Percentiles rank a stretch among this genome's conserved stretches.
Evolutionary conservation across 2,329 filamentous ascomycete species (phyloP).

Genomic region (Leptographium procerum): DNA sequence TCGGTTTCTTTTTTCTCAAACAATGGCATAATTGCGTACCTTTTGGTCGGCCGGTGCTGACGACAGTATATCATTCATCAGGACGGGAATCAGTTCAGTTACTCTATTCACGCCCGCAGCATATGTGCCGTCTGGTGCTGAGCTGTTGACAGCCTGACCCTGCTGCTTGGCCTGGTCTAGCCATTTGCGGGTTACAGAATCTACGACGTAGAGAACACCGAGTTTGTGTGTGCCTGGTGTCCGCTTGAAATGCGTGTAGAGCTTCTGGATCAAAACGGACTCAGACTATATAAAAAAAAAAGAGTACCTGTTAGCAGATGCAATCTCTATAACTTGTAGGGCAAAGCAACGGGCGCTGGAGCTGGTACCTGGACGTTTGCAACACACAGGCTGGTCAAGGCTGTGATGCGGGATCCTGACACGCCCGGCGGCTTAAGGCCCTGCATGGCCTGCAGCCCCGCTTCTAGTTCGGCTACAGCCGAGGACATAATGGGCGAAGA

Average conservation of each 20-base stretch:
- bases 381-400: conserved; percentile 78
- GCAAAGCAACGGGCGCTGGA: background rate
- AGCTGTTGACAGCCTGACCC: conserved; percentile 69
- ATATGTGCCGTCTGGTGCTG: conserved; percentile 82
- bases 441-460: conserved; percentile 83
- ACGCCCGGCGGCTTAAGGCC: conserved; percentile 86
- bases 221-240: conserved; percentile 91
- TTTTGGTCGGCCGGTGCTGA: conserved; percentile 89
- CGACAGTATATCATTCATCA: conserved; percentile 93
- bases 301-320: background rate
- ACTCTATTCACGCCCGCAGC: conserved; percentile 93
- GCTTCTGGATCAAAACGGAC: conserved; percentile 87
- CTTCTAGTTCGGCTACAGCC: conserved; percentile 82
- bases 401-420: conserved; percentile 80
- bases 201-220: conserved; percentile 98
- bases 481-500: conserved; percentile 50
- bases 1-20: background rate
- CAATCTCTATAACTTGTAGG: background rate
- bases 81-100: conserved; percentile 80
- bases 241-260: conserved; percentile 96
- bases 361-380: conserved; percentile 71
- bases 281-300: conserved; percentile 58
- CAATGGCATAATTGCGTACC: conserved; percentile 51
- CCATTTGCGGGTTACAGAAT: conserved; percentile 98
- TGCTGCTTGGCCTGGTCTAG: conserved; percentile 85